phyloP scores from a whole-genome alignment of 352 stramenopile species.

The Globisporangium abappressorium region DNA sequence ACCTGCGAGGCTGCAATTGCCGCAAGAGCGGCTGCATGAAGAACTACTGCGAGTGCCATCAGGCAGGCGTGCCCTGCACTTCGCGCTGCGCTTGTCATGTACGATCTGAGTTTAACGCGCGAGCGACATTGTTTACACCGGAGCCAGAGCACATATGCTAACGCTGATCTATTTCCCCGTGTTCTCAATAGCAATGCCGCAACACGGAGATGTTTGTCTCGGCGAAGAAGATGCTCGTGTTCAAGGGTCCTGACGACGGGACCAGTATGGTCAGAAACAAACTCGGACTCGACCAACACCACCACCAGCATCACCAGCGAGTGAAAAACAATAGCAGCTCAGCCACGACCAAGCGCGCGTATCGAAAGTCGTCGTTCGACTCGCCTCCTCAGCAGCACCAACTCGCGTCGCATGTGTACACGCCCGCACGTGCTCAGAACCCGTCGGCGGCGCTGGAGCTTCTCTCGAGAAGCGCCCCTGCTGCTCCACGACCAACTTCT shows the following conservation, averaged over 20 bases:
- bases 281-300: not conserved
- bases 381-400: conserved; percentile 5
- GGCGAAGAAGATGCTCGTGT: conserved; percentile 68
- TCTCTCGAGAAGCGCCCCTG: conserved; percentile 52
- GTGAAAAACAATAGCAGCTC: conserved; percentile 6
- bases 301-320: conserved; percentile 1
- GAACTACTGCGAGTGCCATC: conserved; percentile 98
- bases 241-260: conserved; percentile 23
- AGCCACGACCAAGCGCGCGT: conserved; percentile 18
- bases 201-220: conserved; percentile 70
- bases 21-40: conserved; percentile 96
- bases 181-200: conserved; percentile 36
- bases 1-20: conserved; percentile 95
- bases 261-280: not conserved
- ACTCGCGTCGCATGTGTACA: conserved; percentile 1
- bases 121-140: not conserved
- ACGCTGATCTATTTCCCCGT: not conserved
- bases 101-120: conserved; percentile 6
- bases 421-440: conserved; percentile 6
- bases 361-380: conserved; percentile 26
- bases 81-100: conserved; percentile 80
- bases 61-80: conserved; percentile 84
- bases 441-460: conserved; percentile 37
- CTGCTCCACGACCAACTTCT: conserved; percentile 18
- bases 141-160: not conserved